These are phyloP conservation scores for Melaleuca quinquenervia DNA, from an alignment of 345 rosid species.

Conservation along the genomic window DNA sequence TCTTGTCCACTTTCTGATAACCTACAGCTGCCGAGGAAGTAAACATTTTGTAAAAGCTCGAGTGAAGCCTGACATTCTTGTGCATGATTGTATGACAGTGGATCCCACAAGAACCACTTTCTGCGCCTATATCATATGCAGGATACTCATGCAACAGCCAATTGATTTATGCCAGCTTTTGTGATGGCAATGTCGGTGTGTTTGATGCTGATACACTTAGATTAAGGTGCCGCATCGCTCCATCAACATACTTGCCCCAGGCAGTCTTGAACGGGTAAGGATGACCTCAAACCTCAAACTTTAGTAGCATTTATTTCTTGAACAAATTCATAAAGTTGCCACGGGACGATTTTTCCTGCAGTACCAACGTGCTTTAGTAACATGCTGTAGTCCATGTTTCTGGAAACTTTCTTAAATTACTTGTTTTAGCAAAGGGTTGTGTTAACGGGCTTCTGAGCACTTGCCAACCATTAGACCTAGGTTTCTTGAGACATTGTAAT, in stretches of 20 bases:
- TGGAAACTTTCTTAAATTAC: neutral
- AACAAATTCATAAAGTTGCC: neutral
- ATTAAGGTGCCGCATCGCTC: slow-evolving; percentile 61
- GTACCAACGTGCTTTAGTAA: neutral
- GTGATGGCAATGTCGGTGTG: slow-evolving; percentile 66
- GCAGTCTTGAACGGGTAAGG: slow-evolving; percentile 42
- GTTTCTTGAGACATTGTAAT: neutral
- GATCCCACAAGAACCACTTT: slow-evolving; percentile 59
- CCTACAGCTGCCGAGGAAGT: neutral
- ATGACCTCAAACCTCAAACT: neutral
- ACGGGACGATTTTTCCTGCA: neutral
- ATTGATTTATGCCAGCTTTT: slow-evolving; percentile 53
- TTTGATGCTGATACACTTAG: slow-evolving; percentile 64
- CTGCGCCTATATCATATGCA: slow-evolving; percentile 68
- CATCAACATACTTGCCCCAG: slow-evolving; percentile 49
- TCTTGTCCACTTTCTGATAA: neutral
- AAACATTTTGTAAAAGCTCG: neutral
- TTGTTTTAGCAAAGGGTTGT: neutral
- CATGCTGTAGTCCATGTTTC: neutral
- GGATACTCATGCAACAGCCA: slow-evolving; percentile 77
- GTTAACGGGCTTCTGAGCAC: neutral
- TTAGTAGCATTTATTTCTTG: neutral
- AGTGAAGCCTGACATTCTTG: neutral
- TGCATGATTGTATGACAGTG: slow-evolving; percentile 35
- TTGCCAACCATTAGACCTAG: neutral